Evolutionary conservation across 208 protist genomes (phyloP).

Genomic region (Leishmania tarentolae): DNA sequence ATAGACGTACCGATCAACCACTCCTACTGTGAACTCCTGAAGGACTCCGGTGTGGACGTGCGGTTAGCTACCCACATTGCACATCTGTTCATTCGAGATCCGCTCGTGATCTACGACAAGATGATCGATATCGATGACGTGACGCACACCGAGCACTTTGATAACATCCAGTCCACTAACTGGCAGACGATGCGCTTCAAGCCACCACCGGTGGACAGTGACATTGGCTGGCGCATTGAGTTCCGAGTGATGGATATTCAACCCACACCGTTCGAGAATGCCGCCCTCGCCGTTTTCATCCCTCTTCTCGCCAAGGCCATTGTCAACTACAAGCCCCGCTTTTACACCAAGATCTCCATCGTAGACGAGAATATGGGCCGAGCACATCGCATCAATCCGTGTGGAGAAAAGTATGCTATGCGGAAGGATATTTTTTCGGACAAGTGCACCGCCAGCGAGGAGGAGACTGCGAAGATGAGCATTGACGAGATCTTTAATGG

Average conservation of each 20-base stretch:
- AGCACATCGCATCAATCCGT: conserved; percentile 92
- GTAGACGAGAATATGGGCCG: conserved; percentile 98
- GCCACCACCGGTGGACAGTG: conserved; percentile 81
- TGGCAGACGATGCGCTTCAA: conserved; percentile 98
- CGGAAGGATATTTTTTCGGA: conserved; percentile 88
- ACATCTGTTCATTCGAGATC: conserved; percentile 99
- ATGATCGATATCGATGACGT: conserved; percentile 95
- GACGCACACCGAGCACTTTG: conserved; percentile 96
- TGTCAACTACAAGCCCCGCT: conserved; percentile 93
- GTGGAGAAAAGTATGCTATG: conserved; percentile 94
- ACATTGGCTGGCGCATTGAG: conserved; percentile 97
- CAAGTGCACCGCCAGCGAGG: conserved; percentile 42
- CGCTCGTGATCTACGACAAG: conserved; percentile 96
- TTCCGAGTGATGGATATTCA: conserved; percentile 96
- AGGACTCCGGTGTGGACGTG: conserved; percentile 90
- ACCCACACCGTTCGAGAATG: conserved; percentile 99
- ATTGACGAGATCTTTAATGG: conserved; percentile 98
- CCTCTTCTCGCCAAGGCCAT: conserved; percentile 95
- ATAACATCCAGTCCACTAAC: conserved; percentile 99
- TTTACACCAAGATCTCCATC: conserved; percentile 97
- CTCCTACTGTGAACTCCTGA: conserved; percentile 63
- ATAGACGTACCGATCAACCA: conserved; percentile 89
- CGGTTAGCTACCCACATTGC: conserved; percentile 95
- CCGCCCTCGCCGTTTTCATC: conserved; percentile 97
- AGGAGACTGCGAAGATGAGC: conserved; percentile 82